phyloP scores from a whole-genome alignment of 768 basidiomycete genomes.

The Boletus coccyginus region DNA sequence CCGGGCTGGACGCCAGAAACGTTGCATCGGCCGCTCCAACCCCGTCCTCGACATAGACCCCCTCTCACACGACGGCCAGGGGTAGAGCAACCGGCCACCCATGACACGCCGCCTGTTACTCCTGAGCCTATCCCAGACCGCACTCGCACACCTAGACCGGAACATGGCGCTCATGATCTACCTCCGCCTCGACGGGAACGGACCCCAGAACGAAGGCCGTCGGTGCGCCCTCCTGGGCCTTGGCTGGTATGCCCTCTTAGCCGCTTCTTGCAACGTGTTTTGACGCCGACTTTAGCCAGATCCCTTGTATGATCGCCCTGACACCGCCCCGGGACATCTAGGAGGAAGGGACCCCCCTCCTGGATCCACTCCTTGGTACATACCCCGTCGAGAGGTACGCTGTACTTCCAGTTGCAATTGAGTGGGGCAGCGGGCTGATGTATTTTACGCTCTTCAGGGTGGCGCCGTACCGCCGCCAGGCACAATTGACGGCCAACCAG shows the following conservation, averaged over 20 bases:
- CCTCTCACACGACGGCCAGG: constrained; percentile 8
- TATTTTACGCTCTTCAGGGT: constrained; percentile 10
- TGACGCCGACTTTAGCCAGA: constrained; percentile 19
- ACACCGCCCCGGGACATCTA: constrained; percentile 23
- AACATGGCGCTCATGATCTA: background rate
- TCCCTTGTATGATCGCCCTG: constrained; percentile 22
- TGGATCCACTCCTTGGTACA: constrained; percentile 26
- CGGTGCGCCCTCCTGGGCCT: constrained; percentile 21
- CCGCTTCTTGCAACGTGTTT: background rate
- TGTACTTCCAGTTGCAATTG: background rate
- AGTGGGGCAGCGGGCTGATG: background rate
- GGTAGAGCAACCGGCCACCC: background rate
- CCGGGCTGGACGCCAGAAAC: constrained; percentile 22
- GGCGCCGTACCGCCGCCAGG: constrained; percentile 27
- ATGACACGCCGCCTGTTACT: constrained; percentile 3
- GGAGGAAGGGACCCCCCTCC: constrained; percentile 16
- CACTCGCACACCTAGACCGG: constrained; percentile 7
- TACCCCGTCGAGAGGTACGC: constrained; percentile 18
- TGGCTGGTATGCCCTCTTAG: constrained; percentile 15
- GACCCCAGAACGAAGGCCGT: constrained; percentile 22
- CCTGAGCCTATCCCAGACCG: constrained; percentile 8
- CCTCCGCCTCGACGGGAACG: constrained; percentile 15
- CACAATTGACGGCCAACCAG: constrained; percentile 20
- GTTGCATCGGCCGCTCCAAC: constrained; percentile 9
- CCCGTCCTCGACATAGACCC: background rate